These are phyloP conservation scores for Lodderomyces pseudojiufengensis DNA, from an alignment of 1,139 yeast genomes.

Conservation along the genomic window DNA sequence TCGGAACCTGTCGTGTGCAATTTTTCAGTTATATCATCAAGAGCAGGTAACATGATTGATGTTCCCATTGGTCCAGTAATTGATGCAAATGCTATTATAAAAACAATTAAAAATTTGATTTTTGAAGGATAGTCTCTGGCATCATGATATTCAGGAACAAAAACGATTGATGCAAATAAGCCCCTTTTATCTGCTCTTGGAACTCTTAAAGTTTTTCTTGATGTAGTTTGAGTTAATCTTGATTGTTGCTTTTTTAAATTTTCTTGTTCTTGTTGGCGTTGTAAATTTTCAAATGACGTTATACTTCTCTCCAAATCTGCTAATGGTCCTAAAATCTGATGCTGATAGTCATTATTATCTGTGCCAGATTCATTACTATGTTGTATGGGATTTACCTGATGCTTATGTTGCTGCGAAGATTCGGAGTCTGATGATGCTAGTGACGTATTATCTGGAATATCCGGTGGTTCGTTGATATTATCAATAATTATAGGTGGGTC, in stretches of 20 bases:
- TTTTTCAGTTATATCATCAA: slow-evolving; percentile 53
- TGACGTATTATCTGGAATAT: slow-evolving; percentile 6
- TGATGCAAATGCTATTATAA: slow-evolving; percentile 69
- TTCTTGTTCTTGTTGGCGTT: slow-evolving; percentile 3
- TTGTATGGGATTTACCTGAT: slow-evolving; percentile 8
- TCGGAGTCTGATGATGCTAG: slow-evolving; percentile 8
- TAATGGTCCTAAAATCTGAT: slow-evolving; percentile 10
- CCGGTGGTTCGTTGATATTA: neutral
- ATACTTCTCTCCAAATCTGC: slow-evolving; percentile 9
- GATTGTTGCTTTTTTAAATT: slow-evolving; percentile 1
- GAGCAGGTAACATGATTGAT: slow-evolving; percentile 77
- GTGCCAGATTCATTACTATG: neutral
- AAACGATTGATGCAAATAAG: slow-evolving; percentile 44
- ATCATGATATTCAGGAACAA: slow-evolving; percentile 71
- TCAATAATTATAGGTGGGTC: neutral
- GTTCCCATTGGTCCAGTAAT: slow-evolving; percentile 92
- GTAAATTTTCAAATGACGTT: slow-evolving; percentile 8
- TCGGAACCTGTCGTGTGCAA: slow-evolving; percentile 54
- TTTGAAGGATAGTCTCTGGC: slow-evolving; percentile 58
- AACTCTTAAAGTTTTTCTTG: slow-evolving; percentile 26
- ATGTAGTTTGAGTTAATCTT: slow-evolving; percentile 8
- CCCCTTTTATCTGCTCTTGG: slow-evolving; percentile 52
- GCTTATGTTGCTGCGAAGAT: neutral
- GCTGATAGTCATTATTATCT: too few relatives aligned
- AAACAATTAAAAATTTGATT: slow-evolving; percentile 53